phyloP scores from a whole-genome alignment of 148 eudicot species.

The Rheum nobile region DNA sequence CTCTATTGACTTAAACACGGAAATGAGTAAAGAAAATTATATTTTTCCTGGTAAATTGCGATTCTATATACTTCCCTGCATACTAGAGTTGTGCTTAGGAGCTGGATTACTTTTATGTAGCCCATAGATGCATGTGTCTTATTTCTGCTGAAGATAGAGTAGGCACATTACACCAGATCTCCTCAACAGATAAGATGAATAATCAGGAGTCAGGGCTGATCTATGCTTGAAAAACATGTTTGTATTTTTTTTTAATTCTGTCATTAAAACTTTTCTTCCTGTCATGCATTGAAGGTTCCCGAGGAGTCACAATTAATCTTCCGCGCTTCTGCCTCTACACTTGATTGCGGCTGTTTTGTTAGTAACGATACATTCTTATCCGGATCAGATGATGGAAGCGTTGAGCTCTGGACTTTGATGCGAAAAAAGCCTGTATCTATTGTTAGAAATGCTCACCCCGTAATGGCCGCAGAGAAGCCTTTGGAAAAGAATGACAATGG shows the following conservation, averaged over 20 bases:
- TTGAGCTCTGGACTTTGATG: constrained; percentile 74
- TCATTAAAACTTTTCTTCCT: background rate
- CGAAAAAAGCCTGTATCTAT: constrained; percentile 85
- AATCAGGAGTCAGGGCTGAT: background rate
- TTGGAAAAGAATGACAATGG: constrained; percentile 22
- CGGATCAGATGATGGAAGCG: constrained; percentile 95
- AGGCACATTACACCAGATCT: background rate
- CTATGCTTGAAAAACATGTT: background rate
- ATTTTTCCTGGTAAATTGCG: background rate
- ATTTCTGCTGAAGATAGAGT: background rate
- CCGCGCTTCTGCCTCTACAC: constrained; percentile 77
- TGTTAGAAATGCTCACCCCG: constrained; percentile 70
- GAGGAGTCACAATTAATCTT: constrained; percentile 76
- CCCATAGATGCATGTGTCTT: background rate
- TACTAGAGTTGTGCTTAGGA: background rate
- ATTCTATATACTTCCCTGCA: background rate
- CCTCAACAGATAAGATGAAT: background rate
- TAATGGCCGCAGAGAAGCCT: constrained; percentile 14
- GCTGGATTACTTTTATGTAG: background rate
- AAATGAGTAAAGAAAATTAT: background rate
- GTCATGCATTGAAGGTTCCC: constrained; percentile 44
- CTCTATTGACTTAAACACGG: background rate
- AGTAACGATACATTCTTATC: constrained; percentile 81
- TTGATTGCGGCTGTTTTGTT: constrained; percentile 81
- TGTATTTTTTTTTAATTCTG: background rate